Base-by-base conservation (phyloP, 1,284 basidiomycete species). In the Cerioporus squamosus region DNA sequence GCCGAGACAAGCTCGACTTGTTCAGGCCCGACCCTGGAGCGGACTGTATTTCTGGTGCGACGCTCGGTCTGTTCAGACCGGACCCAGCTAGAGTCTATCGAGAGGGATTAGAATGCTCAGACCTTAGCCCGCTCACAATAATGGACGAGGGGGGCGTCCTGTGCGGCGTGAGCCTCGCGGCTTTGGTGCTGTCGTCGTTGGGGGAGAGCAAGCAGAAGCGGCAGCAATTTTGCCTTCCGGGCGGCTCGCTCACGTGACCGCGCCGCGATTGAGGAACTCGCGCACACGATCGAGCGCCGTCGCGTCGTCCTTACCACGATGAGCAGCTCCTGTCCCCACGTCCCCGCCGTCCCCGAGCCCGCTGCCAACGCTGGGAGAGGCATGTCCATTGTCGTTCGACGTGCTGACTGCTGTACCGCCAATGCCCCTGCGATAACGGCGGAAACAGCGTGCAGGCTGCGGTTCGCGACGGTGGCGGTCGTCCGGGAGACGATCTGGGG, bases 71-170 rank as follows among this genome's bases (percentile, higher is more conserved):
- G 62, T 83, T 73, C 74, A 62, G 70, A 73, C 77, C 71, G 75
- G 78, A 72, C 80, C 75, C 81, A 44, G 75, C 77, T 72, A 82
- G 79, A 77, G 80, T 71, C 81, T 64, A 77, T 81, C 76, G 55
- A 76, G 76, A 77, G 72, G 76, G 80, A 79, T 71, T 75, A 64
- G 63, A 74, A 81, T 75, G 70, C 81, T 84, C 84, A 84, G 83
- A 85, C 82, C 82, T 83, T 85, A 75, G 76, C 81, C 82, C 81
- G 79, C 82, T 83, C 80, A 78, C 73, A 65, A 80, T 55, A 47
- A 68, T 61, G 72, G 72, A 74, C 56, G 60, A 61, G 60, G 42
- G 23, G 29, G 24, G 23, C 68, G 70, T 66, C 71, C 70, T 75
- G 79, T 81, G 59, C 68, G 81, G 72, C 64, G 70, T 77, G 79